These are phyloP conservation scores for Cladosporium sp. DNA, from an alignment of 2,329 filamentous ascomycete species.

Conservation along the genomic window DNA sequence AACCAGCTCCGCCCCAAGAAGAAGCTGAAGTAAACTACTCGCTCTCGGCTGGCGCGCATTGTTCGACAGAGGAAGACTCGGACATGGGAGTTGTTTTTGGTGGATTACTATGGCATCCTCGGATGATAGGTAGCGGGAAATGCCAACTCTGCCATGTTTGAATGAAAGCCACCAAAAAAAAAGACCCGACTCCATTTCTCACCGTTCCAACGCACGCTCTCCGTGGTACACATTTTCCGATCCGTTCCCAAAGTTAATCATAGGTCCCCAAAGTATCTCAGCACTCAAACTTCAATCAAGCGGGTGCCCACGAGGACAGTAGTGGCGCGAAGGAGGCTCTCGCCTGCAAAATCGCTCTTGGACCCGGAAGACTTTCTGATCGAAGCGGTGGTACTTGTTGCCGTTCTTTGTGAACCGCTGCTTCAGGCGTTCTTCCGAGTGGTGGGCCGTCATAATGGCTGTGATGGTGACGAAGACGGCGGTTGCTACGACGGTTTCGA, in stretches of 20 bases:
- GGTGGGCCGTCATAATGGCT: background rate
- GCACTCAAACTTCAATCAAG: background rate
- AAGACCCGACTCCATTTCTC: background rate
- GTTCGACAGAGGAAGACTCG: slow-evolving; percentile 12
- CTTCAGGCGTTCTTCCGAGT: background rate
- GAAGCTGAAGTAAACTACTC: slow-evolving; percentile 89
- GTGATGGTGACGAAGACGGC: background rate
- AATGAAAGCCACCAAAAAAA: slow-evolving; percentile 20
- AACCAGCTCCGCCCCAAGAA: slow-evolving; percentile 99
- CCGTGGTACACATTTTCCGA: background rate
- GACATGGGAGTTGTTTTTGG: slow-evolving; percentile 16
- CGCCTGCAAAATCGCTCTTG: background rate
- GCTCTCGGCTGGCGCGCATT: slow-evolving; percentile 34
- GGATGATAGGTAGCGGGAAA: slow-evolving; percentile 19
- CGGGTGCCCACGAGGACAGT: background rate
- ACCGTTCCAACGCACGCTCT: background rate
- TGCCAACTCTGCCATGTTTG: slow-evolving; percentile 20
- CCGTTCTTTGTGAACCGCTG: background rate
- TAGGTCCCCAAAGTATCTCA: background rate
- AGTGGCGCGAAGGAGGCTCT: background rate
- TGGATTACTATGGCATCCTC: slow-evolving; percentile 17
- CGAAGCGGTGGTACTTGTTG: background rate
- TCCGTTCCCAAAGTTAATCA: background rate
- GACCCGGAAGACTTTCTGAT: background rate
- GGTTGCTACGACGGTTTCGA: background rate